Base-by-base conservation (phyloP, 345 rosid genomes). In the Acer negundo region DNA sequence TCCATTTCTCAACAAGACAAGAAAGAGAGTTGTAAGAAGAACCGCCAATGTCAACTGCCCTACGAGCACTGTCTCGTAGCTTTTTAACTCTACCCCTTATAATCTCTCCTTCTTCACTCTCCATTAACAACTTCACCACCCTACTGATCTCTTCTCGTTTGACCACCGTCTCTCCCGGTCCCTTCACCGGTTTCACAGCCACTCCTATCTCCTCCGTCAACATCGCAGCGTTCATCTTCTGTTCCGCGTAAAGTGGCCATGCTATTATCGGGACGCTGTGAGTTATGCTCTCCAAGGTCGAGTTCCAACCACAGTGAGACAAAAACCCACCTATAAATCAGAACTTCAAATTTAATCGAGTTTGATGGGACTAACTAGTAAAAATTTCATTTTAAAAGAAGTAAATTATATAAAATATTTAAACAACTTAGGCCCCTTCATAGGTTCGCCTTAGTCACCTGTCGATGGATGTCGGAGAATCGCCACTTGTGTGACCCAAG, bases 301-400 rank as follows among this genome's bases (percentile, higher is more conserved):
- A 89, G 80, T 87, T 87, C 89, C 92, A 87, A 13, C 92, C 92
- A 26, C 92, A 84, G 51, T 85, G 92, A 12, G 90, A 78, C 46
- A 89, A 9, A 63, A 89, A 89, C 1, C 87, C 93, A 28, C 31
- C 31, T 28, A 28, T 28, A 28, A n/a, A 28, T 28, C 31, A 28
- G 31, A 28, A 28, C 2, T 28, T 28, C 31, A 28, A 2, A 28
- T 28, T 28, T 28, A 28, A 28, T 28, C 0, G 0, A 28, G 0
- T 28, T 28, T 28, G 31, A 0, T 28, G 31, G 31, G 28, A 28
- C 31, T 0, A 28, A 28, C 31, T 28, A 28, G 31, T 28, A 28
- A 28, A 28, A 28, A 2, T 28, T 28, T 28, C 31, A 28, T 28
- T 28, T 28, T n/a, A n/a, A n/a, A n/a, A n/a, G n/a, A n/a, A 28